Conservation (phyloP, 768 basidiomycete genomes). For the Suillus luteus region DNA sequence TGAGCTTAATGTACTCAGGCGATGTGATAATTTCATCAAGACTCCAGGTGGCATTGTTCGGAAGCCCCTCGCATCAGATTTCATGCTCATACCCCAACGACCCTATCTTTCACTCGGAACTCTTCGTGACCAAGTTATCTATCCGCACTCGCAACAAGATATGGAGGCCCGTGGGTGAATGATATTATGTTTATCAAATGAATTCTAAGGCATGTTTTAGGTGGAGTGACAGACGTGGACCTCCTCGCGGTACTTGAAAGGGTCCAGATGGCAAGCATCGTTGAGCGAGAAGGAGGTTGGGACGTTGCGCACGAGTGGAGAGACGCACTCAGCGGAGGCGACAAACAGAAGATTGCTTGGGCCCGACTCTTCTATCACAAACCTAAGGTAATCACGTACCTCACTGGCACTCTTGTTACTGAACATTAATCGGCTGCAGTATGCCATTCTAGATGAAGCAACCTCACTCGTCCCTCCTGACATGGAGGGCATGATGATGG, state of each 20-base stretch:
- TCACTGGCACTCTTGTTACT: not conserved
- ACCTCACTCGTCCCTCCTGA: constrained; percentile 93
- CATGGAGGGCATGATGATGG: constrained; percentile 95
- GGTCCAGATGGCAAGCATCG: constrained; percentile 84
- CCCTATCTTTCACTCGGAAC: constrained; percentile 95
- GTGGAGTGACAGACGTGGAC: constrained; percentile 74
- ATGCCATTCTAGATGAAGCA: constrained; percentile 95
- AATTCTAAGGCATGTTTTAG: constrained; percentile 34
- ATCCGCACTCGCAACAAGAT: constrained; percentile 81
- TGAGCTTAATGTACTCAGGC: constrained; percentile 1
- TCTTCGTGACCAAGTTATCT: constrained; percentile 93
- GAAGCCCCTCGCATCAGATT: constrained; percentile 85
- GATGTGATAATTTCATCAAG: constrained; percentile 18
- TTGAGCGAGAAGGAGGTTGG: constrained; percentile 98
- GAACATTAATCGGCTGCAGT: constrained; percentile 47
- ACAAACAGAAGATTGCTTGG: constrained; percentile 98
- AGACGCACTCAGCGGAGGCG: constrained; percentile 90
- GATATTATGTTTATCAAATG: not conserved
- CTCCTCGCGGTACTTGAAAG: constrained; percentile 69
- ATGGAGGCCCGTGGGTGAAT: constrained; percentile 71
- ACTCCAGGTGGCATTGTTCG: constrained; percentile 67
- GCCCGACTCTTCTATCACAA: constrained; percentile 93
- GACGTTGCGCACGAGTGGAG: constrained; percentile 89
- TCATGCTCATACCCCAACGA: constrained; percentile 94
- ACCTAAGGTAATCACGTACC: constrained; percentile 65